These are phyloP conservation scores for Camillea tinctor DNA, from an alignment of 2,329 filamentous ascomycete species.

Conservation along the genomic window DNA sequence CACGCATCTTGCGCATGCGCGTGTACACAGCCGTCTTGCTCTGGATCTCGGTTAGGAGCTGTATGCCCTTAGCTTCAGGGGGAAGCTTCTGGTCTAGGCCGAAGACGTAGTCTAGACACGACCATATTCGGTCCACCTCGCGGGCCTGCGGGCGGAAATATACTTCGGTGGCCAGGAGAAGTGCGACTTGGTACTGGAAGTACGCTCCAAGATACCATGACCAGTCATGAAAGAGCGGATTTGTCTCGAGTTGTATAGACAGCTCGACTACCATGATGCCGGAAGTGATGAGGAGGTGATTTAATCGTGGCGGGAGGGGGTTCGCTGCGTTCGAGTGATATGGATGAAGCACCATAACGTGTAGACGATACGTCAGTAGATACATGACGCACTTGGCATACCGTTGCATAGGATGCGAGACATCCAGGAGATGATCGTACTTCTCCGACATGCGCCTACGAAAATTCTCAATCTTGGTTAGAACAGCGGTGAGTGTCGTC, in stretches of 20 bases:
- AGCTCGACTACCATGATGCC: constrained; percentile 52
- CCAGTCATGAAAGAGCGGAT: constrained; percentile 54
- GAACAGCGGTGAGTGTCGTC: constrained; percentile 60
- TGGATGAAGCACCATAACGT: constrained; percentile 66
- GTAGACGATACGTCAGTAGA: constrained; percentile 60
- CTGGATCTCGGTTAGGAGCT: constrained; percentile 61
- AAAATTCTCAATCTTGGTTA: constrained; percentile 69
- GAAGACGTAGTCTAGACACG: constrained; percentile 71
- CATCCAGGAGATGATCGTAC: constrained; percentile 63
- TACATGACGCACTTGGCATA: constrained; percentile 64
- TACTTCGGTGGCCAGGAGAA: constrained; percentile 67
- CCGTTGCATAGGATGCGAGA: constrained; percentile 58
- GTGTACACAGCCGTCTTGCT: constrained; percentile 60
- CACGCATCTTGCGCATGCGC: constrained; percentile 53
- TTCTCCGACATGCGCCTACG: constrained; percentile 61
- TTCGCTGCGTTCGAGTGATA: constrained; percentile 53
- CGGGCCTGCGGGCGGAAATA: constrained; percentile 56
- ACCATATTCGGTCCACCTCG: constrained; percentile 67
- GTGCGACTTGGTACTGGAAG: constrained; percentile 69
- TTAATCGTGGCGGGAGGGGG: constrained; percentile 60
- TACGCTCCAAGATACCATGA: constrained; percentile 70
- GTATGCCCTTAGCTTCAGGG: constrained; percentile 56
- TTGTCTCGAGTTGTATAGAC: constrained; percentile 46
- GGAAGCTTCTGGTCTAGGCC: constrained; percentile 52
- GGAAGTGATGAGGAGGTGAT: constrained; percentile 62